Evolutionary conservation across 2,329 filamentous ascomycete genomes (phyloP).

Genomic region (Aspergillus sp.): DNA sequence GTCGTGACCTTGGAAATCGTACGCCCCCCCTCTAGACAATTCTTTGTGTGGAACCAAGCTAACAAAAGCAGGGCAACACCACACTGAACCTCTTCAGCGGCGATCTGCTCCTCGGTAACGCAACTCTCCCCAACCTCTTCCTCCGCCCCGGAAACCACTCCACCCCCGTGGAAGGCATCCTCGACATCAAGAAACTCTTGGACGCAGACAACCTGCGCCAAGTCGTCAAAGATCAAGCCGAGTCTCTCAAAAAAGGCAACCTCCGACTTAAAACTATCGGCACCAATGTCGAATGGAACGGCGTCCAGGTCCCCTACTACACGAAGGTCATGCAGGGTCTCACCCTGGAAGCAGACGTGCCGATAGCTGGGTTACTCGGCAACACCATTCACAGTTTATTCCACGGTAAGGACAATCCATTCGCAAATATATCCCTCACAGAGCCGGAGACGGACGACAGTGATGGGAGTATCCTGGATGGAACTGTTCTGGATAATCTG

Average conservation of each 20-base stretch:
- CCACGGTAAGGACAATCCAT: constrained; percentile 9
- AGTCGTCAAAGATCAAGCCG: constrained; percentile 20
- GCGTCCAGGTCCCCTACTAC: constrained; percentile 28
- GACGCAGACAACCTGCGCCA: constrained; percentile 13
- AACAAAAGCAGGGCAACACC: constrained; percentile 40
- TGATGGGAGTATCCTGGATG: not conserved
- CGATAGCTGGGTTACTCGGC: constrained; percentile 18
- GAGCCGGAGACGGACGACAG: not conserved
- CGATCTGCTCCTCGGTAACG: constrained; percentile 43
- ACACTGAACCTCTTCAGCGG: constrained; percentile 47
- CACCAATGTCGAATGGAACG: constrained; percentile 23
- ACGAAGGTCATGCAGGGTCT: constrained; percentile 26
- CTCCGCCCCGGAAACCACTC: constrained; percentile 50
- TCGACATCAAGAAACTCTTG: constrained; percentile 40
- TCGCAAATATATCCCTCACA: not conserved
- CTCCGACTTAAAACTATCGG: constrained; percentile 22
- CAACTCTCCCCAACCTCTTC: constrained; percentile 44
- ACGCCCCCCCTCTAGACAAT: constrained; percentile 2
- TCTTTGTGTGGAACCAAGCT: not conserved
- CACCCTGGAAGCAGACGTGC: constrained; percentile 22
- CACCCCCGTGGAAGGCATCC: constrained; percentile 41
- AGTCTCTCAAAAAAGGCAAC: constrained; percentile 20
- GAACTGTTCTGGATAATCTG: not conserved
- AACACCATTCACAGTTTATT: constrained; percentile 23
- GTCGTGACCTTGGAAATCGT: constrained; percentile 48